Conservation (phyloP, 768 basidiomycete species). For the Clathrus columnatus region DNA sequence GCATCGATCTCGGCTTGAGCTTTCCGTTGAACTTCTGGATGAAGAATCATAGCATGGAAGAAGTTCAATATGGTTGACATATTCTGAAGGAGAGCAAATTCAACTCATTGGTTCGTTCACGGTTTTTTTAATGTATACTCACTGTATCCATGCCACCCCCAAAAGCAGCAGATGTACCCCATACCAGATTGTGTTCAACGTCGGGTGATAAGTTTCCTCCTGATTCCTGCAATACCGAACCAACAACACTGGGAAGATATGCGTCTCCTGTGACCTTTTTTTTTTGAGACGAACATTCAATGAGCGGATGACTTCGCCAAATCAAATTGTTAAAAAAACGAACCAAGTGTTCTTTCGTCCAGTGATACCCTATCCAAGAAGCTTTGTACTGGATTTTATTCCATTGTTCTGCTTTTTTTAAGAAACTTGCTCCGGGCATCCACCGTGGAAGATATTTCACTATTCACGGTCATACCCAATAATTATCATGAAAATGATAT, state of each 20-base stretch:
- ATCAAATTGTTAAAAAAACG: neutral
- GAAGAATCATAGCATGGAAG: conserved; percentile 22
- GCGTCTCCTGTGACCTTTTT: conserved; percentile 12
- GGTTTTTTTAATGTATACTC: neutral
- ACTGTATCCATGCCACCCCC: neutral
- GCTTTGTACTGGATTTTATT: neutral
- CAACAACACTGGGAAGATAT: conserved; percentile 10
- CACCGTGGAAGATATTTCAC: conserved; percentile 17
- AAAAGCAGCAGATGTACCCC: neutral
- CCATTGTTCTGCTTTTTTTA: conserved; percentile 7
- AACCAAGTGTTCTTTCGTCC: neutral
- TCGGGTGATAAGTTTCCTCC: conserved; percentile 1
- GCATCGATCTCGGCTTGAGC: conserved; percentile 14
- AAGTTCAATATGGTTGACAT: conserved; percentile 9
- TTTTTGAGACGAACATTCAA: no score
- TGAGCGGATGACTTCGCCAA: no score
- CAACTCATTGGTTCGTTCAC: no score
- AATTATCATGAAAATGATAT: neutral
- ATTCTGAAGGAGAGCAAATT: neutral
- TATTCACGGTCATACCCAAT: neutral
- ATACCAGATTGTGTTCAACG: conserved; percentile 7
- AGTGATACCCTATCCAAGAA: conserved; percentile 1
- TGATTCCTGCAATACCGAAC: no score
- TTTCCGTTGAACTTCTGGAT: conserved; percentile 18
- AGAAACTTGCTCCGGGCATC: conserved; percentile 20